Evolutionary conservation across 805 yeast genomes (phyloP).

Genomic region (Candida peoriensis): DNA sequence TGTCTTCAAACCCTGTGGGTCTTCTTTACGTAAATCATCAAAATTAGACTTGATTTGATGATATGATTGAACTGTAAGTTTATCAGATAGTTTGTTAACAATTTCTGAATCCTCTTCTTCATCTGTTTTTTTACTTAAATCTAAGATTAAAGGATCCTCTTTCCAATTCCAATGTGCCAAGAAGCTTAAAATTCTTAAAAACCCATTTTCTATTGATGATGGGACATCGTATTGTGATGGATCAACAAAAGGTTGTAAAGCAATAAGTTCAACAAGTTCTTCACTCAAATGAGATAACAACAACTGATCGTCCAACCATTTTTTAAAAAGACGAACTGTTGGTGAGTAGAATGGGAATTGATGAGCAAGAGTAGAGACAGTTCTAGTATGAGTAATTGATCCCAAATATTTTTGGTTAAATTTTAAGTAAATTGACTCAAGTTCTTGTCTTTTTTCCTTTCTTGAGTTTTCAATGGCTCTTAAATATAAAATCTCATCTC

Average conservation of each 20-base stretch:
- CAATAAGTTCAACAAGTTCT: conserved; percentile 77
- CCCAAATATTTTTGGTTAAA: conserved; percentile 63
- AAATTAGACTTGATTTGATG: conserved; percentile 63
- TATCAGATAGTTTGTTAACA: conserved; percentile 50
- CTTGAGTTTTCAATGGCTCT: conserved; percentile 66
- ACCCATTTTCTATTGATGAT: conserved; percentile 73
- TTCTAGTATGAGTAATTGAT: conserved; percentile 74
- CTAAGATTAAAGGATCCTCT: conserved; percentile 78
- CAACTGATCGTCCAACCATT: conserved; percentile 84
- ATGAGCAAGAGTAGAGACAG: conserved; percentile 64
- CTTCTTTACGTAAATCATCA: conserved; percentile 61
- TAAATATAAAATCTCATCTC: conserved; percentile 71
- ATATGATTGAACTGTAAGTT: conserved; percentile 53
- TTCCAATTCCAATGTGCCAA: conserved; percentile 92
- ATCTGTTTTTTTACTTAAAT: conserved; percentile 51
- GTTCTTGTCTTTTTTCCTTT: conserved; percentile 51
- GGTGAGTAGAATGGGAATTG: conserved; percentile 72
- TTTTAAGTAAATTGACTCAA: conserved; percentile 58
- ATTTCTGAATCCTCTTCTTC: conserved; percentile 32
- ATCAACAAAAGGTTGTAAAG: conserved; percentile 79
- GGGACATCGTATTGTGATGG: conserved; percentile 84
- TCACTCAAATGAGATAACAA: conserved; percentile 68
- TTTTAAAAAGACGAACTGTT: conserved; percentile 78
- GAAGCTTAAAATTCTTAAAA: conserved; percentile 65
- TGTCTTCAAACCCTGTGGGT: conserved; percentile 74